These are phyloP conservation scores for Tetragonia tetragonoides DNA, from an alignment of 148 eudicot species.

Conservation along the genomic window DNA sequence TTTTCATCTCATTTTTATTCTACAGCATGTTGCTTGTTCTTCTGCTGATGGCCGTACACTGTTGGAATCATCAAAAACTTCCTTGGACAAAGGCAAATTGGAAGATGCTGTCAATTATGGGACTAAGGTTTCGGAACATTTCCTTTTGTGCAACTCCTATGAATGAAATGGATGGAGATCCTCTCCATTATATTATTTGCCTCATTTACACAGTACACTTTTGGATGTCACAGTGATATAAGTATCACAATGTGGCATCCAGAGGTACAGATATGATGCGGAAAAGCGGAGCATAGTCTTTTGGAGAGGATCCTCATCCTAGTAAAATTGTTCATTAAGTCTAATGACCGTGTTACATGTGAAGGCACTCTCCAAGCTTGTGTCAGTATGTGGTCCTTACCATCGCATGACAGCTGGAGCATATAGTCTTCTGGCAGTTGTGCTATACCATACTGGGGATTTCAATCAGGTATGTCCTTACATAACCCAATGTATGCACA, in stretches of 20 bases:
- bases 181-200: no score
- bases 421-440: constrained; percentile 93
- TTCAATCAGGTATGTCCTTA: constrained; percentile 74
- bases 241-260: no score
- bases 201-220: no score
- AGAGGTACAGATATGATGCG: no score
- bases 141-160: constrained; percentile 2
- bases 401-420: constrained; percentile 99
- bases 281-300: no score
- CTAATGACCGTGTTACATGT: constrained; percentile 25
- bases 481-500: not conserved
- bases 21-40: constrained; percentile 92
- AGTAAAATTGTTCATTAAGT: not conserved
- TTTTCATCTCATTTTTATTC: constrained; percentile 23
- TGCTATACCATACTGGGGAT: constrained; percentile 92
- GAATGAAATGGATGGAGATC: not conserved
- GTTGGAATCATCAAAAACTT: constrained; percentile 88
- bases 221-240: no score
- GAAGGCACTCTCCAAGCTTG: constrained; percentile 83
- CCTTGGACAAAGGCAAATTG: constrained; percentile 90
- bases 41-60: constrained; percentile 96
- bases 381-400: constrained; percentile 89
- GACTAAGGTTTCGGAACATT: constrained; percentile 53
- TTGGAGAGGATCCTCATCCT: no score
- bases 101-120: constrained; percentile 96